These are phyloP conservation scores for Phytophthora citricola DNA, from an alignment of 352 stramenopile species.

Conservation along the genomic window DNA sequence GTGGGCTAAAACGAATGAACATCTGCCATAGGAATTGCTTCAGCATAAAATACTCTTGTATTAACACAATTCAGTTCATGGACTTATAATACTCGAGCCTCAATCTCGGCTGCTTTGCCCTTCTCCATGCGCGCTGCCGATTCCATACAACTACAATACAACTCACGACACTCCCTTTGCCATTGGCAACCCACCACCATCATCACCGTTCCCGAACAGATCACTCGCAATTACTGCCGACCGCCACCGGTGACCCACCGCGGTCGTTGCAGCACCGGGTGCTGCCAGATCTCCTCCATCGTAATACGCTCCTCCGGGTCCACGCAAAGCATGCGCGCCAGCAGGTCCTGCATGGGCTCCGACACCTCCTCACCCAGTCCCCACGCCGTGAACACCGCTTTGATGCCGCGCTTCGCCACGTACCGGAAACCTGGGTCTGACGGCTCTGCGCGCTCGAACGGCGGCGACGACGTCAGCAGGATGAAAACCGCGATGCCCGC, in stretches of 20 bases:
- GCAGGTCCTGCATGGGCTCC: slow-evolving; percentile 65
- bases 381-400: slow-evolving; percentile 79
- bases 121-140: too few relatives aligned
- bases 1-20: too few relatives aligned
- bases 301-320: slow-evolving; percentile 65
- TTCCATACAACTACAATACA: slow-evolving; percentile 19
- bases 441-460: slow-evolving; percentile 89
- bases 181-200: not conserved
- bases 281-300: slow-evolving; percentile 65
- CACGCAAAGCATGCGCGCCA: slow-evolving; percentile 78
- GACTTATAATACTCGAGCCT: slow-evolving; percentile 12
- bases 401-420: slow-evolving; percentile 76
- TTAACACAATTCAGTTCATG: not conserved
- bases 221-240: not conserved
- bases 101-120: too few relatives aligned
- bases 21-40: too few relatives aligned
- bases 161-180: not conserved
- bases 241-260: not conserved
- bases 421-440: slow-evolving; percentile 91
- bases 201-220: too few relatives aligned
- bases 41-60: too few relatives aligned
- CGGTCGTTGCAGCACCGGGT: slow-evolving; percentile 55
- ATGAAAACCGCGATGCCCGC: slow-evolving; percentile 95
- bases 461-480: slow-evolving; percentile 92
- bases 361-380: slow-evolving; percentile 50